Percentiles rank a stretch among this genome's conserved stretches.
These are phyloP conservation scores for Byssochlamys sp. DNA, from an alignment of 2,329 filamentous ascomycete genomes.

Conservation along the genomic window DNA sequence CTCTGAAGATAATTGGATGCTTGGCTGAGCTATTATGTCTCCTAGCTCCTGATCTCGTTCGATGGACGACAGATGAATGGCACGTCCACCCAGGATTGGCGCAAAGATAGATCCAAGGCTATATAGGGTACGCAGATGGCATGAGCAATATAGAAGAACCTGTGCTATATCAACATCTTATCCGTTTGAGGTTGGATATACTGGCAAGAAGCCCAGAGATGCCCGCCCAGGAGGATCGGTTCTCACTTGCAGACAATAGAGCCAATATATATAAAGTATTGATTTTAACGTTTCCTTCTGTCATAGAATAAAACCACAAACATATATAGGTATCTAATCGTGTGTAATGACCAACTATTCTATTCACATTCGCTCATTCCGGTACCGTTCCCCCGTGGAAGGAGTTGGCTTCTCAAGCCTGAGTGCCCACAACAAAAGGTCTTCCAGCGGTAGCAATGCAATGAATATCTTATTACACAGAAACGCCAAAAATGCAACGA, in stretches of 20 bases:
- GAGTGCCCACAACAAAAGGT: constrained; percentile 40
- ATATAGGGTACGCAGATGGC: background rate
- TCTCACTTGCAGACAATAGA: background rate
- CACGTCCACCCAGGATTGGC: background rate
- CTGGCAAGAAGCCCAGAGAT: background rate
- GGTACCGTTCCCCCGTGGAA: constrained; percentile 36
- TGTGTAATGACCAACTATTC: background rate
- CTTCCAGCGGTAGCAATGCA: constrained; percentile 44
- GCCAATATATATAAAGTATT: background rate
- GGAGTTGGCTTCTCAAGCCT: constrained; percentile 45
- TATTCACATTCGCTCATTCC: background rate
- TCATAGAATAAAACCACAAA: background rate
- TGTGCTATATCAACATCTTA: background rate
- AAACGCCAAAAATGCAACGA: constrained; percentile 41
- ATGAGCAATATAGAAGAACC: background rate
- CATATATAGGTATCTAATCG: background rate
- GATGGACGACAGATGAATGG: background rate
- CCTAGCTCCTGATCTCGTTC: background rate
- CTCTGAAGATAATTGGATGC: no score
- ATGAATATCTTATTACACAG: constrained; percentile 42
- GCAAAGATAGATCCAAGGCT: background rate
- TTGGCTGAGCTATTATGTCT: no score
- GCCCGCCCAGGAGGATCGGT: no score
- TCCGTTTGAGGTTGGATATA: background rate
- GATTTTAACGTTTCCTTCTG: background rate